Base-by-base conservation (phyloP, 805 yeast genomes). In the Candida anglica region DNA sequence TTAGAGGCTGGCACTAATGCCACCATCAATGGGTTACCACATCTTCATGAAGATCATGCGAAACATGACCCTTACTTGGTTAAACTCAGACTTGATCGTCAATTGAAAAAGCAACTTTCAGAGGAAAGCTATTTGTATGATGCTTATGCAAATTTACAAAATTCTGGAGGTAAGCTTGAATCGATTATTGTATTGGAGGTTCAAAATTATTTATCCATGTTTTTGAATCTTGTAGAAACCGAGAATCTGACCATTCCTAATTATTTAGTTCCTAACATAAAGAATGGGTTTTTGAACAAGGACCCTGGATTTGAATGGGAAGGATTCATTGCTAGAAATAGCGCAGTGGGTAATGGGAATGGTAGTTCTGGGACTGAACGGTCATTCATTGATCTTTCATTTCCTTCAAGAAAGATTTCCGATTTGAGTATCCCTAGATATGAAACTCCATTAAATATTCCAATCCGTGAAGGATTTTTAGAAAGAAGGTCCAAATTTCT, bases 401-500 rank as follows among this genome's bases (percentile, higher is more conserved):
- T 65, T 38, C 63, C 63, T 5, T 41, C 63, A 2, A 48, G 73
- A 30, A 60, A 55, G 32, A 36, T 60, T 20, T 40, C 51, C 27
- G 85, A 81, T 39, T 72, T 88, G 32, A 52, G 55, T 7, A 89
- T 87, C 52, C 79, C 79, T 19, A 71, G 80, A 50, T 85, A 77
- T 51, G 71, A 72, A 47, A 84, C 87, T 35, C 77, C 87, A 9
- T 65, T 86, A 42, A 76, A 89, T 10, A 63, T 58, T 7, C 51
- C 67, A 3, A 71, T 89, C 24, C 75, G 86, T 34, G 75, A 87
- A 9, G 96, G 97, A 2, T 75, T 70, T 43, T 68, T 91, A 42
- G 98, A 93, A 58, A 75, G 96, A 57, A 74, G 95, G 49, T 86
- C 97, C 5, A 91, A 91, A 67, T 89, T 78, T 56, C 69, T 93